Evolutionary conservation across 306 rosid genomes (phyloP).

Genomic region (Lupinus albus): DNA sequence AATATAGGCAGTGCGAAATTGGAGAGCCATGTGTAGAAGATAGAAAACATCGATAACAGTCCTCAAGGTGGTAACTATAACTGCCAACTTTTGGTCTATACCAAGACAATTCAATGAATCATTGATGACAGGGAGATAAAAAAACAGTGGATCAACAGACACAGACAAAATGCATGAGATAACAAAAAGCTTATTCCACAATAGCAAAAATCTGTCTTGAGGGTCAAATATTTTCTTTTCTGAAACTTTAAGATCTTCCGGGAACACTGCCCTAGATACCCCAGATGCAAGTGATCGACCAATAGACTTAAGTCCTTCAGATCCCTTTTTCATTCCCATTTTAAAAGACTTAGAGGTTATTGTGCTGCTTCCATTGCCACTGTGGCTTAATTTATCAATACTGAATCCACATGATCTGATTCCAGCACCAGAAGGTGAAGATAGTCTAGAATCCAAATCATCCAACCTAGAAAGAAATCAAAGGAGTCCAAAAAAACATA

Average conservation of each 20-base stretch:
- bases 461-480: conserved; percentile 63
- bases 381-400: conserved; percentile 62
- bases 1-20: conserved; percentile 87
- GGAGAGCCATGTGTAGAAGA: conserved; percentile 86
- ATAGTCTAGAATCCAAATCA: conserved; percentile 73
- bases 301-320: conserved; percentile 83
- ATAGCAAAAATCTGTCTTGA: conserved; percentile 72
- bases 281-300: conserved; percentile 79
- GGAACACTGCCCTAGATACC: conserved; percentile 82
- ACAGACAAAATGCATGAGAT: conserved; percentile 75
- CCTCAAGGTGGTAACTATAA: conserved; percentile 72
- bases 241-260: conserved; percentile 80
- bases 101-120: conserved; percentile 56
- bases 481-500: conserved; percentile 25
- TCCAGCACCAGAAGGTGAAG: conserved; percentile 65
- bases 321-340: conserved; percentile 79
- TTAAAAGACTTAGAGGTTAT: conserved; percentile 74
- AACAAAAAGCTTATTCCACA: conserved; percentile 68
- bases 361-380: conserved; percentile 57
- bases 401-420: conserved; percentile 62
- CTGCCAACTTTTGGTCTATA: conserved; percentile 69
- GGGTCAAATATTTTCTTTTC: conserved; percentile 89
- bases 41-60: conserved; percentile 72
- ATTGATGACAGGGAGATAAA: conserved; percentile 75
- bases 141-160: conserved; percentile 82